A percentile compares a stretch with the other conserved stretches of the same genome.
Conservation (phyloP, 225 moss, liverwort and hornwort species). For the Sphagnum contortum region DNA sequence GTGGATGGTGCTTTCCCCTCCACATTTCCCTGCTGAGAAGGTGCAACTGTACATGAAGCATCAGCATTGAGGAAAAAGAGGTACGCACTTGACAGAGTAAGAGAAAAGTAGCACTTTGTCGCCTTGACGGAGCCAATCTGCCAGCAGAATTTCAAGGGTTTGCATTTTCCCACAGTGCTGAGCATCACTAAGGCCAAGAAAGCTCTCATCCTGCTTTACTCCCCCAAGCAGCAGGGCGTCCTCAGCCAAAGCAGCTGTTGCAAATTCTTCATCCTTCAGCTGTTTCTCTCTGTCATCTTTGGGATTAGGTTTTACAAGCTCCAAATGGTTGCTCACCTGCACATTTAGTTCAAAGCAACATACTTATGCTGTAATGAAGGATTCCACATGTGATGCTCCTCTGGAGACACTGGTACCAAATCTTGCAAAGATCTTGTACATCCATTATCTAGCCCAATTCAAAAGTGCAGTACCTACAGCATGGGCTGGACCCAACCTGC, state of each 20-base stretch:
- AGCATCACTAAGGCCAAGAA: conserved; percentile 76
- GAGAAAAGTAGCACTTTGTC: conserved; percentile 94
- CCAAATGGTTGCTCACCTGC: conserved; percentile 95
- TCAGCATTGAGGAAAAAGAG: neutral
- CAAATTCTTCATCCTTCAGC: conserved; percentile 65
- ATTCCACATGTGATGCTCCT: too few relatives aligned
- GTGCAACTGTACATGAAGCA: neutral
- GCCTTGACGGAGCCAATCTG: conserved; percentile 56
- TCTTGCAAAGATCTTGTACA: too few relatives aligned
- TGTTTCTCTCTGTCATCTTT: conserved; percentile 75
- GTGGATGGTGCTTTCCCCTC: too few relatives aligned
- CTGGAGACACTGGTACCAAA: too few relatives aligned
- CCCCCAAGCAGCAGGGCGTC: conserved; percentile 68
- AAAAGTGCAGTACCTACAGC: neutral
- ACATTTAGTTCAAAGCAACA: neutral
- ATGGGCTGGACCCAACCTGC: conserved; percentile 42
- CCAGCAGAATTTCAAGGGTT: conserved; percentile 61
- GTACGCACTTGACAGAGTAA: conserved; percentile 69
- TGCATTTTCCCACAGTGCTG: conserved; percentile 91
- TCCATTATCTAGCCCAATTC: too few relatives aligned
- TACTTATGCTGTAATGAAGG: too few relatives aligned
- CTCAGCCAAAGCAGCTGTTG: conserved; percentile 65
- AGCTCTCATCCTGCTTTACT: conserved; percentile 70
- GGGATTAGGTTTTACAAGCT: conserved; percentile 79
- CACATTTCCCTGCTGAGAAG: too few relatives aligned